Percentiles rank a stretch among this genome's conserved stretches.
phyloP scores from a whole-genome alignment of 495 filamentous ascomycete species.

The Choiromyces venosus region DNA sequence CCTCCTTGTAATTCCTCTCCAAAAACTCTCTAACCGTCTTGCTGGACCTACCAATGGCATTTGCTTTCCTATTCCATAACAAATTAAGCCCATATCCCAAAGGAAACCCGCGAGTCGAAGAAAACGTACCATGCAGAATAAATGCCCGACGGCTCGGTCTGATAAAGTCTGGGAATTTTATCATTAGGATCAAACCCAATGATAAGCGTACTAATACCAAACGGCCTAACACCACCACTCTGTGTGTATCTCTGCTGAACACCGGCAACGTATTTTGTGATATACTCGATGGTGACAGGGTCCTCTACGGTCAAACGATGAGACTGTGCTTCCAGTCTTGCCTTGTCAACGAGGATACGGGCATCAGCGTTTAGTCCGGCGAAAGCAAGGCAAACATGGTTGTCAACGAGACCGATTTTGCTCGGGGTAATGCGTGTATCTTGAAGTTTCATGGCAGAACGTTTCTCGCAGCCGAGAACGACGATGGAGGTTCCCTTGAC shows the following conservation, averaged over 20 bases:
- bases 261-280: slow-evolving; percentile 94
- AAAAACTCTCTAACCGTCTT: slow-evolving; percentile 98
- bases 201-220: slow-evolving; percentile 94
- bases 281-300: slow-evolving; percentile 95
- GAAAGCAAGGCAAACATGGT: slow-evolving; percentile 93
- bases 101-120: slow-evolving; percentile 4
- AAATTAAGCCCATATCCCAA: not conserved
- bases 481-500: slow-evolving; percentile 94
- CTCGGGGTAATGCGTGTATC: slow-evolving; percentile 98
- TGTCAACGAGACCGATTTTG: slow-evolving; percentile 91
- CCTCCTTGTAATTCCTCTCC: slow-evolving; percentile 94
- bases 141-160: slow-evolving; percentile 96
- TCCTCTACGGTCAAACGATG: slow-evolving; percentile 98
- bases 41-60: slow-evolving; percentile 94
- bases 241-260: slow-evolving; percentile 99
- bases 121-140: slow-evolving; percentile 85
- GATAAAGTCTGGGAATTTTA: slow-evolving; percentile 78
- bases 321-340: slow-evolving; percentile 90
- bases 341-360: slow-evolving; percentile 94
- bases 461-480: slow-evolving; percentile 95
- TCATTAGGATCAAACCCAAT: slow-evolving; percentile 95
- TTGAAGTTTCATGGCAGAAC: slow-evolving; percentile 97
- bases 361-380: slow-evolving; percentile 96
- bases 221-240: slow-evolving; percentile 92
- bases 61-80: slow-evolving; percentile 76